These are phyloP conservation scores for Ogataea paradorogensis DNA, from an alignment of 805 yeast species.

Conservation along the genomic window DNA sequence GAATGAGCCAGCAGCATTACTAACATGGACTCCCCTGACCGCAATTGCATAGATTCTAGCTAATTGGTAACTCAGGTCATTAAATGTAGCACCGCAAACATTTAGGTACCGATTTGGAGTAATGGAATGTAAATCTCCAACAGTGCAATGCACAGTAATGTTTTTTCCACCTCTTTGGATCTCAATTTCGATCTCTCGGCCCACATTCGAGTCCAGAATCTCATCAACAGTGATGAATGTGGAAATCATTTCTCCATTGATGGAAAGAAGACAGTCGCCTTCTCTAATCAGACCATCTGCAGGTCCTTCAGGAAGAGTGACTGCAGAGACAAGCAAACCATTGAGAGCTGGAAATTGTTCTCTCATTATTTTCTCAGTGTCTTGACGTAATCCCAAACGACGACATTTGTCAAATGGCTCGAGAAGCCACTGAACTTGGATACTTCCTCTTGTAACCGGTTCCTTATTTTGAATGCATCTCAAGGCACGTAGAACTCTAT, in stretches of 20 bases:
- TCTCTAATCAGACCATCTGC: slow-evolving; percentile 70
- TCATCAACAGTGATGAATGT: slow-evolving; percentile 81
- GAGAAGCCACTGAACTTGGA: slow-evolving; percentile 85
- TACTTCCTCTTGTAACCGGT: slow-evolving; percentile 83
- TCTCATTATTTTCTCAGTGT: slow-evolving; percentile 70
- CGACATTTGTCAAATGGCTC: slow-evolving; percentile 90
- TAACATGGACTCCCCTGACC: slow-evolving; percentile 77
- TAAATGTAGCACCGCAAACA: slow-evolving; percentile 84
- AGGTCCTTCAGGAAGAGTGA: slow-evolving; percentile 83
- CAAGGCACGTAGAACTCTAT: slow-evolving; percentile 79
- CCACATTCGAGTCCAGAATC: slow-evolving; percentile 71
- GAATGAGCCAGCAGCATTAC: slow-evolving; percentile 77
- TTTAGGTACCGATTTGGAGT: slow-evolving; percentile 81
- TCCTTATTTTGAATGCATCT: slow-evolving; percentile 57
- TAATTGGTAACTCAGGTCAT: slow-evolving; percentile 81
- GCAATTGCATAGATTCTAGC: slow-evolving; percentile 84
- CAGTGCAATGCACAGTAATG: slow-evolving; percentile 45
- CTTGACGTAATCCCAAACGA: slow-evolving; percentile 76
- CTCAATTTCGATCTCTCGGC: slow-evolving; percentile 49
- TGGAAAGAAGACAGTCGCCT: slow-evolving; percentile 79
- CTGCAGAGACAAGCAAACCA: slow-evolving; percentile 80
- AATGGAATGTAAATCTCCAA: slow-evolving; percentile 75
- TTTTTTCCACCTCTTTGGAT: slow-evolving; percentile 75
- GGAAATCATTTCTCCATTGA: slow-evolving; percentile 61
- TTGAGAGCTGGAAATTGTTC: slow-evolving; percentile 65